Base-by-base conservation (phyloP, 371 early-diverging fungal species). In the Sporodiniella umbellata region DNA sequence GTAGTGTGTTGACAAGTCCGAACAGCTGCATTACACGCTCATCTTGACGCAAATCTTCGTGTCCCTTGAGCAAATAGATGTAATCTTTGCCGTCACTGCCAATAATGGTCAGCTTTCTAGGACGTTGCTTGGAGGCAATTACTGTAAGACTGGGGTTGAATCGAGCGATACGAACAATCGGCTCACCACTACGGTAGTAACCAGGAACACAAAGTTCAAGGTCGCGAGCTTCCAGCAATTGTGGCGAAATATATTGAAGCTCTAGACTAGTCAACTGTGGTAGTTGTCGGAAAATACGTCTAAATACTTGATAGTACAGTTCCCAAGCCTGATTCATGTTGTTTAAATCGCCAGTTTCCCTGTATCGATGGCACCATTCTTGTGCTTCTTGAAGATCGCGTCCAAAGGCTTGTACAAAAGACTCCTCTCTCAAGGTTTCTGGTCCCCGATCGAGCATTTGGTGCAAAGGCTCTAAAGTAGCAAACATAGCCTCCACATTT, bases 1-100 rank as follows among this genome's bases (percentile, higher is more conserved):
- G 81, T 24, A 98, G 61, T 7, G 93, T 95, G 66, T 98, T 99
- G 45, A 99, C 91, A 22, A 99, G 84, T 3, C 95, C 97, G 78
- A 99, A 99, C 43, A 98, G 68, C 70, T 99, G 99, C 98, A 99
- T 99, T 10, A 96, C 98, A 48, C 99, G 88, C 75, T 99, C 99
- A 69, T 99, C 99, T 70, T 97, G 98, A 45, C 99, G 88, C 28
- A 99, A 69, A 80, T 99, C 99, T 76, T 98, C 99, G 62, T 95
- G 96, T 8, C 95, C 98, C 79, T 99, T 99, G 51, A 98, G 79
- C 50, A 97, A 62, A 59, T 85, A 99, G 67, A 88, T 90, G 64
- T 96, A 96, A 17, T 90, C 91, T 23, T 80, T 79, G 19, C 98
- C 96, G 60, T 98, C 94, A 45, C 84, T 87, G 30, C 98, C 99